Conservation (phyloP, 805 yeast species). For the Wickerhamiella hasegawae region DNA sequence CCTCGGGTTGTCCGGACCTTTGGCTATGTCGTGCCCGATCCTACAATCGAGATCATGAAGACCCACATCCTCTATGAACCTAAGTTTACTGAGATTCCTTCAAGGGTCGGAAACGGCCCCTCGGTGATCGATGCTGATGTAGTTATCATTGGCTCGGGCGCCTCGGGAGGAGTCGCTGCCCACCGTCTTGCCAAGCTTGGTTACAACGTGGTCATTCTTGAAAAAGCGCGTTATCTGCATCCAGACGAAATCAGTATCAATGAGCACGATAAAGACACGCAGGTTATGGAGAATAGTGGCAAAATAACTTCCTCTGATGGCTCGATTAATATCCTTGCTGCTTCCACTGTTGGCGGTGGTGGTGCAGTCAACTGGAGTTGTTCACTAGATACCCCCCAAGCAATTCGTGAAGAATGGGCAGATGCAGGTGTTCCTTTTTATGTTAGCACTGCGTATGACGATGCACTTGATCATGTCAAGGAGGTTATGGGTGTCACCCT, state of each 20-base stretch:
- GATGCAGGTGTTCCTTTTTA: conserved; percentile 32
- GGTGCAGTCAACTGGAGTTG: conserved; percentile 45
- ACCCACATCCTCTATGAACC: conserved; percentile 1
- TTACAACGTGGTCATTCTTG: conserved; percentile 29
- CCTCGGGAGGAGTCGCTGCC: conserved; percentile 39
- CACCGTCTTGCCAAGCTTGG: conserved; percentile 30
- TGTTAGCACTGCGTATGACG: conserved; percentile 28
- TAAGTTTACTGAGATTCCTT: not conserved
- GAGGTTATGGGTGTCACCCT: conserved; percentile 32
- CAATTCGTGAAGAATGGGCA: conserved; percentile 37
- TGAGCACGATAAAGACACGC: conserved; percentile 25
- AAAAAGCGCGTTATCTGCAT: conserved; percentile 32
- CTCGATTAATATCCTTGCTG: conserved; percentile 29
- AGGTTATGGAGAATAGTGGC: conserved; percentile 29
- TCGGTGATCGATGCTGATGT: conserved; percentile 21
- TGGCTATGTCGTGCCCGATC: conserved; percentile 8
- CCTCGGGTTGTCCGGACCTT: not conserved
- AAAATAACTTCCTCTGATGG: conserved; percentile 23
- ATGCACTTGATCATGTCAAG: conserved; percentile 31
- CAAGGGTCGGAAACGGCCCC: not conserved
- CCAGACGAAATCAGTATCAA: conserved; percentile 24
- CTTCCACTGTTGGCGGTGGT: conserved; percentile 43
- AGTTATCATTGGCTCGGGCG: conserved; percentile 35
- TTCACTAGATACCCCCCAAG: conserved; percentile 32
- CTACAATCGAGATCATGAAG: conserved; percentile 3